Conservation (phyloP, 495 filamentous ascomycete species). For the Tuber borchii region DNA sequence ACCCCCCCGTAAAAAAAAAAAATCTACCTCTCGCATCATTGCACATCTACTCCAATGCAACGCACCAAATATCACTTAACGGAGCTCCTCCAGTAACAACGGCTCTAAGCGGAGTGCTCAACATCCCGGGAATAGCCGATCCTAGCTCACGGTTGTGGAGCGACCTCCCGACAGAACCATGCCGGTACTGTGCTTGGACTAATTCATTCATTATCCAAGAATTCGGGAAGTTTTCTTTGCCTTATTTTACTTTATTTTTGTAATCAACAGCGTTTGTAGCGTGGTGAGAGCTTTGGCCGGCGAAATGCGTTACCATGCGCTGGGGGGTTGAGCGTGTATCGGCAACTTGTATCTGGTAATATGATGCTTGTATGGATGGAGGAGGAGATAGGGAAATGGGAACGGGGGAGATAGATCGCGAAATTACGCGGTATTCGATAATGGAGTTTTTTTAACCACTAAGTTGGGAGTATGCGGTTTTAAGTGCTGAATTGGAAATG, state of each 20-base stretch:
- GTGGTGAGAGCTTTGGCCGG: background rate
- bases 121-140: constrained; percentile 30
- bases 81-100: background rate
- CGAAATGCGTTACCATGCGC: background rate
- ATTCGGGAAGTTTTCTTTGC: background rate
- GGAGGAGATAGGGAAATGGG: background rate
- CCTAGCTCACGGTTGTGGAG: constrained; percentile 11
- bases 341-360: background rate
- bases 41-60: background rate
- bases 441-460: background rate
- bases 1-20: background rate
- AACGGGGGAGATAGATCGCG: background rate
- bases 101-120: constrained; percentile 7
- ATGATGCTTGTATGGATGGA: background rate
- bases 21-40: background rate
- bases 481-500: background rate
- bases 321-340: background rate
- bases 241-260: background rate
- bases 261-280: background rate
- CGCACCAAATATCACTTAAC: constrained; percentile 1
- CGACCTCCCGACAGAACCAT: background rate
- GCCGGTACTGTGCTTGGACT: background rate
- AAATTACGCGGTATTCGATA: background rate
- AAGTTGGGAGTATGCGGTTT: background rate
- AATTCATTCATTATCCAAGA: background rate